Evolutionary conservation across 1,284 basidiomycete genomes (phyloP).

Genomic region (Naganishia cerealis): DNA sequence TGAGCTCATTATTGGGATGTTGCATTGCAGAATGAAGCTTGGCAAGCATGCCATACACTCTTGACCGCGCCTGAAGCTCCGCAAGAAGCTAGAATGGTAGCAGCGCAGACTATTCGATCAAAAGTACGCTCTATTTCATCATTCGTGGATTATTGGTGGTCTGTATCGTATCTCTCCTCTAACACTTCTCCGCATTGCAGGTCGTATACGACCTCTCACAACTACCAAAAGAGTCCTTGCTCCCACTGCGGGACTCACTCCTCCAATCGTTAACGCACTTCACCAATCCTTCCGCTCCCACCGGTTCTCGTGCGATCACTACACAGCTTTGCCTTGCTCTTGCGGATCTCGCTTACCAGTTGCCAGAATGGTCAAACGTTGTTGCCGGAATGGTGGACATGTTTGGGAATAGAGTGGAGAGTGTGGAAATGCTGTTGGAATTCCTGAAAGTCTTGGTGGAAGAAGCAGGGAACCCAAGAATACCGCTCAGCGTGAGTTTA

Average conservation of each 20-base stretch:
- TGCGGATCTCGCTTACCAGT: slow-evolving; percentile 85
- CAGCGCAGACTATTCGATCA: slow-evolving; percentile 91
- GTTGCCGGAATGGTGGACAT: slow-evolving; percentile 79
- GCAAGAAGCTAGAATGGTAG: slow-evolving; percentile 82
- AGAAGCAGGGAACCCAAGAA: slow-evolving; percentile 80
- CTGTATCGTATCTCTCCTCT: not conserved
- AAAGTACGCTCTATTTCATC: slow-evolving; percentile 65
- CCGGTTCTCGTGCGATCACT: slow-evolving; percentile 80
- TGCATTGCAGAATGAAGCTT: slow-evolving; percentile 78
- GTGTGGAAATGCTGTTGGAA: slow-evolving; percentile 79
- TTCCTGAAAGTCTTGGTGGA: slow-evolving; percentile 91
- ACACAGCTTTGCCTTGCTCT: slow-evolving; percentile 87
- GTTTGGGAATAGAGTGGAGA: slow-evolving; percentile 79
- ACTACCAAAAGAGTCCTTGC: slow-evolving; percentile 70
- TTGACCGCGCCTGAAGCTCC: slow-evolving; percentile 78
- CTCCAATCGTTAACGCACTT: slow-evolving; percentile 68
- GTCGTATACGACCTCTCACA: slow-evolving; percentile 93
- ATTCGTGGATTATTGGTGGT: not conserved
- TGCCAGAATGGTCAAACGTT: slow-evolving; percentile 74
- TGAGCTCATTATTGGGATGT: slow-evolving; percentile 20
- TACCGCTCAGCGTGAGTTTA: slow-evolving; percentile 76
- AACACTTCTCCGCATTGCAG: slow-evolving; percentile 56
- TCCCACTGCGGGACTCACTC: slow-evolving; percentile 83
- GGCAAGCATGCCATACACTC: slow-evolving; percentile 89
- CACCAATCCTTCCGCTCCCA: slow-evolving; percentile 58